Evolutionary conservation across 352 stramenopile species (phyloP).

Genomic region (Globisporangium alternatum): DNA sequence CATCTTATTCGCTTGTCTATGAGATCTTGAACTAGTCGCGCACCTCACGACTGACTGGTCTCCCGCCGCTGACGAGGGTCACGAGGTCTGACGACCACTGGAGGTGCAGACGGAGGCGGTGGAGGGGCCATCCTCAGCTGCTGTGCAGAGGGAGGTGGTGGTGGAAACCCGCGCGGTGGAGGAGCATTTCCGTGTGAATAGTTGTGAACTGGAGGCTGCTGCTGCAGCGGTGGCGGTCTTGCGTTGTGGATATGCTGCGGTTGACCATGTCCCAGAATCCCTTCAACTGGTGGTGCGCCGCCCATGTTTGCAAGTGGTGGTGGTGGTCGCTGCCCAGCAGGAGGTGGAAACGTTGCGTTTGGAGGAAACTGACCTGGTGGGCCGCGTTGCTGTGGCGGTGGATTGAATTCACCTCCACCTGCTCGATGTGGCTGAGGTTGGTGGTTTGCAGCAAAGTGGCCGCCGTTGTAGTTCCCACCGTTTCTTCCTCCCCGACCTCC

Average conservation of each 20-base stretch:
- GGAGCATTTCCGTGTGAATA: not conserved
- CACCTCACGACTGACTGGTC: slow-evolving; percentile 13
- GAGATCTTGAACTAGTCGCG: not conserved
- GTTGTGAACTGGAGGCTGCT: not conserved
- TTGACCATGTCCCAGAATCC: slow-evolving; percentile 9
- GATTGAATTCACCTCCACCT: not conserved
- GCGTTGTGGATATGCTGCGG: not conserved
- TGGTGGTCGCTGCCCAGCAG: not conserved
- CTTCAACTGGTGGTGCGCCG: not conserved
- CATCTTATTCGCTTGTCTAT: too few species aligned
- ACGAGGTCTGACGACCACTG: slow-evolving; percentile 9
- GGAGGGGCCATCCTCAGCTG: slow-evolving; percentile 4
- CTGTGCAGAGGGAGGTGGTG: not conserved
- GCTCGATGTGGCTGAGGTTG: not conserved
- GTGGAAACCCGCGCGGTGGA: not conserved
- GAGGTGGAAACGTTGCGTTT: not conserved
- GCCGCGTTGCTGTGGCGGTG: not conserved
- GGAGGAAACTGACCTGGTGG: slow-evolving; percentile 1
- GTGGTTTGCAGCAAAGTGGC: not conserved
- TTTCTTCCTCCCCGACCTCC: slow-evolving; percentile 5
- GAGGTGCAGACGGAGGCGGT: not conserved
- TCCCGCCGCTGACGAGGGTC: slow-evolving; percentile 19
- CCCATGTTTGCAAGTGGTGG: not conserved
- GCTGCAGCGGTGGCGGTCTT: not conserved
- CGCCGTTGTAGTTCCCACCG: not conserved